Base-by-base conservation (phyloP, 148 eudicot genomes). In the Nepenthes gracilis region DNA sequence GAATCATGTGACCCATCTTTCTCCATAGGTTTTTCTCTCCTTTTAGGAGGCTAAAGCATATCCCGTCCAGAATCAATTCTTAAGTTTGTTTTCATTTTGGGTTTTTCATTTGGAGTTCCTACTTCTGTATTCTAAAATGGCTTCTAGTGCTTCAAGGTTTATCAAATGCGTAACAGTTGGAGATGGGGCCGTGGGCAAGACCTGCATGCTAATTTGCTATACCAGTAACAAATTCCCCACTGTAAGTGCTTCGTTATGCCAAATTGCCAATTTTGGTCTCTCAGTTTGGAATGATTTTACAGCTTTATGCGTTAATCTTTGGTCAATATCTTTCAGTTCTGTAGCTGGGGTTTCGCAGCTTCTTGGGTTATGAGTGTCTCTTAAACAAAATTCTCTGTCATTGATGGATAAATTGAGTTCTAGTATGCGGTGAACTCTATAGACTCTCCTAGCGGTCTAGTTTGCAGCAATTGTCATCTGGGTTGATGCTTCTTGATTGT, bases 111-210 rank as follows among this genome's bases (percentile, higher is more conserved):
- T 0, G 45, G 1, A 40, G 45, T 40, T 40, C 8, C 45, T 40
- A 40, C 8, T 40, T 1, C 8, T 40, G 45, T 3, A 40, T 40
- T 40, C 8, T 4, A 35, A 32, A 69, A 87, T 87, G 95, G 81
- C 90, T 78, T 58, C 87, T 62, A 81, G 66, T 75, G 81, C 71
- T 53, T 80, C 86, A 66, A 86, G 68, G 68, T 87, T 87, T 68
- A 87, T 87, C 78, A 87, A 87, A 71, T 87, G 95, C 72, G 95
- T 87, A 15, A 87, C 95, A 36, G 95, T 87, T 9, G 95, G 95
- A 64, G 95, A 87, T 78, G 95, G 95, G 4, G 90, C 95, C 74
- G 90, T 82, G 60, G 90, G 90, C 36, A 87, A 87, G 63, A 87
- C 95, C 72, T 84, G 95, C 75, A 84, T 87, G 95, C 72, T 87